Conservation (phyloP, 331 rosid genomes). For the Phaseolus coccineus region DNA sequence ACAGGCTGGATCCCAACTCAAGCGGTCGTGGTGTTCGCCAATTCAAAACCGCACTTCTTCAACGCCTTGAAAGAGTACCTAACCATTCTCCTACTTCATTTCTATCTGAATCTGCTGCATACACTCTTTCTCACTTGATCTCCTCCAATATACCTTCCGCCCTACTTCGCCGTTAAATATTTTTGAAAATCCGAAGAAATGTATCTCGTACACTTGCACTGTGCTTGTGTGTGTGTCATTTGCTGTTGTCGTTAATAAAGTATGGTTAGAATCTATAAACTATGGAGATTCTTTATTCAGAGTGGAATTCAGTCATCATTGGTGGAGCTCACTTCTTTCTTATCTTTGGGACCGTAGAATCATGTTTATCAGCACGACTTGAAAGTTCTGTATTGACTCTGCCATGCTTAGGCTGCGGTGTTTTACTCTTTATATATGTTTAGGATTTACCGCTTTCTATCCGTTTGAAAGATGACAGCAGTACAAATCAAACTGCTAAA, state of each 20-base stretch:
- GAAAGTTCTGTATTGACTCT: no score
- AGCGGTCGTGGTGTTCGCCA: constrained; percentile 99
- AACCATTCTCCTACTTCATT: not conserved
- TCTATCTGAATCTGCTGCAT: not conserved
- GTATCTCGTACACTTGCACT: not conserved
- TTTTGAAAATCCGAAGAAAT: not conserved
- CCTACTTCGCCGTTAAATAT: no score
- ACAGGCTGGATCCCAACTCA: constrained; percentile 93
- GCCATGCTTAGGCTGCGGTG: no score
- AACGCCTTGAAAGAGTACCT: constrained; percentile 90
- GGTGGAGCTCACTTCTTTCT: not conserved
- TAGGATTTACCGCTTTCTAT: no score
- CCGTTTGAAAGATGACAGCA: no score
- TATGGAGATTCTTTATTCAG: not conserved
- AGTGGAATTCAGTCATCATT: not conserved
- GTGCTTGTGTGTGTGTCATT: not conserved
- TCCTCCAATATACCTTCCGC: no score
- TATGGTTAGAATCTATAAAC: not conserved
- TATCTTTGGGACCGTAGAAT: not conserved
- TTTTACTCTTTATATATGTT: not conserved
- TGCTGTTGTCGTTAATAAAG: not conserved
- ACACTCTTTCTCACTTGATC: not conserved
- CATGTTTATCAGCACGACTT: not conserved
- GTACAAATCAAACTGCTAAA: not conserved
- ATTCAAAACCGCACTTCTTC: constrained; percentile 97